Evolutionary conservation across 2,329 filamentous ascomycete species (phyloP).

Genomic region (Beauveria sp.): DNA sequence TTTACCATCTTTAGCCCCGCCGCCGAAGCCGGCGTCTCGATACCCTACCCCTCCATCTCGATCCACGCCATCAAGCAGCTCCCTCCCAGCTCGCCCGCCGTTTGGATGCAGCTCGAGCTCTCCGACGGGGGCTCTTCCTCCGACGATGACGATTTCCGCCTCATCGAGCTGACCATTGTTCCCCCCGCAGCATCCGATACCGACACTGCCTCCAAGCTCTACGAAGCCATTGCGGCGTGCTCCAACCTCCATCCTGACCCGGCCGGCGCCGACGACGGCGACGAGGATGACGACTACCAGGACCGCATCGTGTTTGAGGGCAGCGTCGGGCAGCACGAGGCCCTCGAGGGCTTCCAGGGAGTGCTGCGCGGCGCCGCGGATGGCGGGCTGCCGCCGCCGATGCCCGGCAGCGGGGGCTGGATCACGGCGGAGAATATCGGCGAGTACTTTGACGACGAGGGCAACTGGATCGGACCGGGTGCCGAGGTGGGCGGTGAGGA

Average conservation of each 20-base stretch:
- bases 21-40: conserved; percentile 53
- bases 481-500: conserved; percentile 27
- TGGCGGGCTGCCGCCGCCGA: conserved; percentile 54
- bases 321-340: conserved; percentile 38
- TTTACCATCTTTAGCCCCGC: conserved; percentile 57
- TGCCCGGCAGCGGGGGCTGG: conserved; percentile 71
- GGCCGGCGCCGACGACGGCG: conserved; percentile 45
- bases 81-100: conserved; percentile 32
- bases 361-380: conserved; percentile 41
- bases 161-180: conserved; percentile 60
- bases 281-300: conserved; percentile 42
- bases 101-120: conserved; percentile 64
- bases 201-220: conserved; percentile 40
- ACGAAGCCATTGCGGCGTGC: conserved; percentile 64
- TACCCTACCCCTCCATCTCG: conserved; percentile 67
- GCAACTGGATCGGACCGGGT: conserved; percentile 60
- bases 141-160: conserved; percentile 54
- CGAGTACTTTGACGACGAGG: conserved; percentile 73
- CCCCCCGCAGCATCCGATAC: conserved; percentile 31
- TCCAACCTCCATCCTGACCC: conserved; percentile 71
- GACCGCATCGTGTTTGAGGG: conserved; percentile 52
- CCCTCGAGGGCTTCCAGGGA: conserved; percentile 44
- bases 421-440: conserved; percentile 89
- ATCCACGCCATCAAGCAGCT: conserved; percentile 66
- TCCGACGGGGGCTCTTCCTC: conserved; percentile 45